Evolutionary conservation across 352 stramenopile genomes (phyloP), one percentile per base, ranked within the genome.

Genomic region (Phytophthora colocasiae): DNA sequence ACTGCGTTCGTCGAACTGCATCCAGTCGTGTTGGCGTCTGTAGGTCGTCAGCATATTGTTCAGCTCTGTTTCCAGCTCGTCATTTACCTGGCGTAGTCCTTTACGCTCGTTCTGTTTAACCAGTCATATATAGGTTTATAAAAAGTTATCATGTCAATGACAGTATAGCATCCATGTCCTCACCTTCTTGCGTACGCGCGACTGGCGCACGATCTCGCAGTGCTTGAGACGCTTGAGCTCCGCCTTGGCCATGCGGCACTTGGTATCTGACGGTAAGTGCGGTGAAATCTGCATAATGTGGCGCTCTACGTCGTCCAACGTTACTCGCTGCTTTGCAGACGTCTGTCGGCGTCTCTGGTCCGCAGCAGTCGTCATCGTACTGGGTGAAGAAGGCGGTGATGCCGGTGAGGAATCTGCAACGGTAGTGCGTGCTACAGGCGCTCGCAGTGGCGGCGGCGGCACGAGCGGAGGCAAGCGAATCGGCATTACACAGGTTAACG

Each of bases 181-280:
- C n/a, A 54, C 49, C 71, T 93, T 93, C 60, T 93, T 93, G 50
- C 83, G 79, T n/a, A 87, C 77, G 43, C 85, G 85, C 26, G 82
- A 91, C 75, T 93, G 82, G 12, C 85, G 82, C 69, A 93, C 85
- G 2, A 75, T 91, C 73, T 91, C 85, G 66, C 80, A 90, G 68
- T 93, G 85, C 60, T 90, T 90, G 29, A 93, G 81, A 17, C 85
- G 82, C 56, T 84, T 86, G 53, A 90, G 74, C 60, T 93, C 85
- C 44, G 85, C 82, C 47, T 89, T 85, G 39, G 75, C 79, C 72
- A 91, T 71, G 22, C 82, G 81, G 14, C 72, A 74, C 59, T 77
- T 80, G 8, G 70, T 47, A 17, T 87, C 82, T 1, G 73, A 41
- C 11, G 81, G 72, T 53, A 91, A 12, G 9, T 80, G 61, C 4